Evolutionary conservation across 805 yeast genomes (phyloP).

Genomic region (Wickerhamomyces silvicola): DNA sequence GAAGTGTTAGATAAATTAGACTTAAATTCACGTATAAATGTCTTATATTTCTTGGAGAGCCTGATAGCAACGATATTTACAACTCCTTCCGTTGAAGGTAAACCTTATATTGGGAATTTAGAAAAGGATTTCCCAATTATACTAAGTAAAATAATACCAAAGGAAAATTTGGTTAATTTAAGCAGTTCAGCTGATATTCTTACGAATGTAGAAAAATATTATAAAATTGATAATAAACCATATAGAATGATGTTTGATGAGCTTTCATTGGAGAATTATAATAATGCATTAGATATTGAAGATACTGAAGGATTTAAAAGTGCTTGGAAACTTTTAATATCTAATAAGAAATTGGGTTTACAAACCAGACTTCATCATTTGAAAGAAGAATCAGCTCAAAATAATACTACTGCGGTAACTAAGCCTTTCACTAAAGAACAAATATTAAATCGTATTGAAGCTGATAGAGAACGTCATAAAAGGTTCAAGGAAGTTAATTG

Average conservation of each 20-base stretch:
- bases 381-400: slow-evolving; percentile 1
- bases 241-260: slow-evolving; percentile 1
- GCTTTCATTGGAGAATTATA: slow-evolving; percentile 2
- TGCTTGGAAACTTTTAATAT: slow-evolving; percentile 18
- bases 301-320: slow-evolving; percentile 13
- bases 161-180: slow-evolving; percentile 16
- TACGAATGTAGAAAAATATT: slow-evolving; percentile 12
- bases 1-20: slow-evolving; percentile 50
- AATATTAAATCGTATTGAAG: slow-evolving; percentile 77
- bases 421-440: slow-evolving; percentile 36
- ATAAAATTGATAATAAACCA: slow-evolving; percentile 5
- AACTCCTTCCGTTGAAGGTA: background rate
- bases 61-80: slow-evolving; percentile 34
- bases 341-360: slow-evolving; percentile 13
- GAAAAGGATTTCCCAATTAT: slow-evolving; percentile 28
- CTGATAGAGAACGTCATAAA: slow-evolving; percentile 87
- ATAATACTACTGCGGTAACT: background rate
- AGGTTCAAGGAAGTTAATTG: slow-evolving; percentile 75
- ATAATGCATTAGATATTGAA: slow-evolving; percentile 2
- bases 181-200: slow-evolving; percentile 15
- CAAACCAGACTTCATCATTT: slow-evolving; percentile 8
- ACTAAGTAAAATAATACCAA: slow-evolving; percentile 31
- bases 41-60: slow-evolving; percentile 66
- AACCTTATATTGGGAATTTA: slow-evolving; percentile 23
- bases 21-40: slow-evolving; percentile 57